Evolutionary conservation across 352 stramenopile species (phyloP), one percentile per base, ranked within the genome.

Genomic region (Pythium volutum): DNA sequence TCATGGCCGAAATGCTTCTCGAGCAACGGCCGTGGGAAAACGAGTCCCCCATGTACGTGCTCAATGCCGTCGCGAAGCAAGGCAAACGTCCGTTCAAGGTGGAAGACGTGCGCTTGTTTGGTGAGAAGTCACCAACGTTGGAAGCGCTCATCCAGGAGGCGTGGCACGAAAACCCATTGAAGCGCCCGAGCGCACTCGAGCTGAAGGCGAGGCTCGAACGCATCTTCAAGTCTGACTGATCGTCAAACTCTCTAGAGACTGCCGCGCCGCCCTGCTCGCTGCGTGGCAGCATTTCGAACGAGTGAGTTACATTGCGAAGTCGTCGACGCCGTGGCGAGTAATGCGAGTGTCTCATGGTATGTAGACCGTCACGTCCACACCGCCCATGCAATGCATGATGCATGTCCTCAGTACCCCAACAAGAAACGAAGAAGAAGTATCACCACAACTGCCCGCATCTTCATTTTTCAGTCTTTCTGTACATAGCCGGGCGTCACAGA

Each of bases 21-120:
- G 55, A 55, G 26, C 14, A 55, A 25, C 31, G 14, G 26, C 55
- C 55, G 43, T 62, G 55, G 55, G 31, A 55, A 29, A 45, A 23
- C 8, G 55, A 62, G 25, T 12, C 53, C 1, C 55, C 55, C 4
- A 41, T 49, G 15, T 49, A 41, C 45, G 26, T 62, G 20, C n/a
- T 53, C 18, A 46, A 62, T 16, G 55, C 55, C 34, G 46, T 62
- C 11, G 14, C 29, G 23, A 62, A 54, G 9, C 55, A 36, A 27
- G 46, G 33, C 4, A 23, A 26, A 15, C 55, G 55, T 5, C 43
- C 55, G 14, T 62, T 55, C 27, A 41, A 55, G 3, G 43, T 48
- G 5, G 31, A 54, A n/a, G 43, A 41, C 18, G 12, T 62, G 3
- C 43, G 29, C 8, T 18, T 62, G 20, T 55, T 47, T 20, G 43